Conservation (phyloP, 345 rosid genomes). For the Euphorbia tirucalli region DNA sequence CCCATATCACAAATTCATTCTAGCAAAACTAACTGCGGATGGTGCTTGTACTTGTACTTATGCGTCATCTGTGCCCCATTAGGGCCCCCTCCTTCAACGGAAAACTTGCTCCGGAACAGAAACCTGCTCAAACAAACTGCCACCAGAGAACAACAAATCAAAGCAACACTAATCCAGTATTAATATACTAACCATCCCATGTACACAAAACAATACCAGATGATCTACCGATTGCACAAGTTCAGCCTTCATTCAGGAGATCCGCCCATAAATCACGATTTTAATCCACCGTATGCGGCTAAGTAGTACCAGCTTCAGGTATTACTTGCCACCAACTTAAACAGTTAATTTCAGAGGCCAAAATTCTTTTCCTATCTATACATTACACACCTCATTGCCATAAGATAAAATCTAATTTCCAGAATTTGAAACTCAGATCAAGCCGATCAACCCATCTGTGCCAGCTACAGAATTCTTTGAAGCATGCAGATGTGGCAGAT, state of each 20-base stretch:
- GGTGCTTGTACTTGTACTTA: too few relatives aligned
- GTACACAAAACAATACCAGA: neutral
- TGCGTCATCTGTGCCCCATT: too few relatives aligned
- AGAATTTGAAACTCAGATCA: neutral
- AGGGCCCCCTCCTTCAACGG: too few relatives aligned
- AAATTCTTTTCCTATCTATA: neutral
- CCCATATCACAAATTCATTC: too few relatives aligned
- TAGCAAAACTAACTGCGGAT: too few relatives aligned
- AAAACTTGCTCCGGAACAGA: neutral
- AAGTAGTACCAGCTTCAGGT: constrained; percentile 6
- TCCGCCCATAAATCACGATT: neutral
- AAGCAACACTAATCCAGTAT: too few relatives aligned
- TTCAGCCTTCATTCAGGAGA: constrained; percentile 1
- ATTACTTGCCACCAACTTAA: neutral
- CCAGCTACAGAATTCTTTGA: too few relatives aligned
- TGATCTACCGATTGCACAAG: too few relatives aligned
- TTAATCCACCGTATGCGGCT: constrained; percentile 2
- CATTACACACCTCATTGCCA: constrained; percentile 7
- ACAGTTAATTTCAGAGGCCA: constrained; percentile 10
- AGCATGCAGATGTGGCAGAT: constrained; percentile 1
- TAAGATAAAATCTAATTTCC: neutral
- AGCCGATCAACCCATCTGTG: neutral
- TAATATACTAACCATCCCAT: neutral
- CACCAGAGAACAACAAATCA: constrained; percentile 11
- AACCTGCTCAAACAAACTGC: constrained; percentile 21